Conservation (phyloP, 176 grass and related monocot species). For the Neostapfia colusana region DNA sequence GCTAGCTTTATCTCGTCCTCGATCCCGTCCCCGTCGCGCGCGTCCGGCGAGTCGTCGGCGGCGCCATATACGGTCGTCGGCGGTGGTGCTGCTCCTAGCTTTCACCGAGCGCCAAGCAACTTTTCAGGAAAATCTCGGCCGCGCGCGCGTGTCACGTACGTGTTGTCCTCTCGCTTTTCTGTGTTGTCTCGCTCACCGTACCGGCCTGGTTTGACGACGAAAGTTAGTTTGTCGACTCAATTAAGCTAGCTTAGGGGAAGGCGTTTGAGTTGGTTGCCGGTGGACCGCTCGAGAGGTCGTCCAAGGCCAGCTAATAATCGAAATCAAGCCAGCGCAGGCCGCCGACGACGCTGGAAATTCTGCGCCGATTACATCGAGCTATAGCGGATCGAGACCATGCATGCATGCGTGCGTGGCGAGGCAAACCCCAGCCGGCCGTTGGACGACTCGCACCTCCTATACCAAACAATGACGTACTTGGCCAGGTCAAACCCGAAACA, state of each 20-base stretch:
- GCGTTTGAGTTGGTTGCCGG: background rate
- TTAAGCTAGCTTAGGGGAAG: background rate
- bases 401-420: too few species aligned
- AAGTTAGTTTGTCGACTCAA: background rate
- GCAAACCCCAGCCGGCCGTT: too few species aligned
- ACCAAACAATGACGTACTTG: background rate
- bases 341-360: constrained; percentile 14
- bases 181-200: background rate
- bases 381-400: background rate
- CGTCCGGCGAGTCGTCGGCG: background rate
- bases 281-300: background rate
- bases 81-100: too few species aligned
- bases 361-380: too few species aligned
- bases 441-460: background rate
- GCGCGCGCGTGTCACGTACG: background rate
- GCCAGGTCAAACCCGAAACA: background rate
- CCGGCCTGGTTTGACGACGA: constrained; percentile 8
- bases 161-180: background rate
- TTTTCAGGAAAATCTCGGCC: background rate
- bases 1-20: background rate
- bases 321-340: background rate
- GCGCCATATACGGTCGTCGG: background rate
- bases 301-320: background rate
- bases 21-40: background rate
- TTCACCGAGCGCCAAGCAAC: background rate